Evolutionary conservation across 2,329 filamentous ascomycete species (phyloP).

Genomic region (Chrysosporium keratinophilum): DNA sequence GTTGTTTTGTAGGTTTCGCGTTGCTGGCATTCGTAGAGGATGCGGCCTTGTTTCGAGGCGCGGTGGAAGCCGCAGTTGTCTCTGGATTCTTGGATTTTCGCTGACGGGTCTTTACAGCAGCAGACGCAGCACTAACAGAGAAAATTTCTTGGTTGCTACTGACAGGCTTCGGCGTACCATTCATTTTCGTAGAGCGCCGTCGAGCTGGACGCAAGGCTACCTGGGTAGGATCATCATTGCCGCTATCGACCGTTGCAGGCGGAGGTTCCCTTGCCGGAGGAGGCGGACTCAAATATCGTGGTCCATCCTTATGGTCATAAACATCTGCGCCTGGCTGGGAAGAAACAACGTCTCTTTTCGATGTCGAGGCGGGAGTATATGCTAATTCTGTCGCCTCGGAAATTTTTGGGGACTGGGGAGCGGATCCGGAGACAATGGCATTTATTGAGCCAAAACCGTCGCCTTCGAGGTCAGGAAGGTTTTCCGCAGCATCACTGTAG

Average conservation of each 20-base stretch:
- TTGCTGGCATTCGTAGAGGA: neutral
- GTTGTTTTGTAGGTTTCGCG: neutral
- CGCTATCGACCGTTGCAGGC: neutral
- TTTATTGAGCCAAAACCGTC: constrained; percentile 43
- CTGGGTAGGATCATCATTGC: neutral
- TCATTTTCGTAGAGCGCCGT: neutral
- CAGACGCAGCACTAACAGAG: neutral
- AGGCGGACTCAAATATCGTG: neutral
- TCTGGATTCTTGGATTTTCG: neutral
- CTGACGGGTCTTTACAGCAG: neutral
- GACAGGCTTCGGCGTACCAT: neutral
- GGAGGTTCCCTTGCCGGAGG: neutral
- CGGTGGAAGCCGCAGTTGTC: too few relatives aligned
- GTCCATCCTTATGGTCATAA: neutral
- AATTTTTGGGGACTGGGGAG: neutral
- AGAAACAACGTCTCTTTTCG: neutral
- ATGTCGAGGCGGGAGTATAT: neutral
- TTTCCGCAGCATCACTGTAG: constrained; percentile 39
- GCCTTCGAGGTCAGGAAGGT: constrained; percentile 28
- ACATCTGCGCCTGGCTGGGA: neutral
- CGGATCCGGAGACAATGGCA: constrained; percentile 32
- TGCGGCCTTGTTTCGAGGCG: neutral
- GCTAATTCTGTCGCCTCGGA: neutral
- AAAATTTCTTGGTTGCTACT: neutral
- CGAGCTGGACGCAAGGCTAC: neutral